Evolutionary conservation across 495 filamentous ascomycete species (phyloP), one percentile per base, ranked within the genome.

Genomic region (Neurospora tetrasperma): DNA sequence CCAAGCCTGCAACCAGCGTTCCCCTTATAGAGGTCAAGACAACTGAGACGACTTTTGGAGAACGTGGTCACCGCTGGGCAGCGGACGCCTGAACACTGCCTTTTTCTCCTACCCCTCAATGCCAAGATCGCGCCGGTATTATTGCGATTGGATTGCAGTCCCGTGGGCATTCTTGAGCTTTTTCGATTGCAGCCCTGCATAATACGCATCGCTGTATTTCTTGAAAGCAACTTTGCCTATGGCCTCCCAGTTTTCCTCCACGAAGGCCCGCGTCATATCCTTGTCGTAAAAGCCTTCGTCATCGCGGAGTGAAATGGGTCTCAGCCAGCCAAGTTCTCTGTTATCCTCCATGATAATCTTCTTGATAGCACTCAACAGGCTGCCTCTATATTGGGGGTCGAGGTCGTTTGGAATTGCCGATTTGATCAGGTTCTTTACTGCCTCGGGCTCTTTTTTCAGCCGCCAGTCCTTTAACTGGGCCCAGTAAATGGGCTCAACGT

Each of bases 221-320:
- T 43, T 70, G 80, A 74, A 80, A 0, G 82, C 82, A n/a, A 76
- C 71, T 8, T 79, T 70, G 0, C 80, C 79, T 2, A 85, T 78
- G 27, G 59, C n/a, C 44, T 75, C 46, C 81, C 82, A 82, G 41
- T 83, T 80, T 0, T 76, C 41, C 35, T 18, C 11, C 6, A 88
- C 78, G 54, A 84, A 88, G 5, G 42, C 31, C 35, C 74, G 76
- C 8, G 82, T 80, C 2, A 44, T 73, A 1, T 79, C 79, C 8
- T 79, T 74, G 75, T 84, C 72, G 48, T 82, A 85, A 40, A 83
- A 74, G 0, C 85, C 85, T n/a, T 81, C 73, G 1, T 48, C 69
- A 18, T 80, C 73, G 38, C 70, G 78, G 3, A 81, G 70, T 0
- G 77, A 35, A 6, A 40, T 42, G 5, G 77, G 75, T 3, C 42